phyloP scores from a whole-genome alignment of 371 early-diverging fungal genomes.

The Rhizopus sp. region DNA sequence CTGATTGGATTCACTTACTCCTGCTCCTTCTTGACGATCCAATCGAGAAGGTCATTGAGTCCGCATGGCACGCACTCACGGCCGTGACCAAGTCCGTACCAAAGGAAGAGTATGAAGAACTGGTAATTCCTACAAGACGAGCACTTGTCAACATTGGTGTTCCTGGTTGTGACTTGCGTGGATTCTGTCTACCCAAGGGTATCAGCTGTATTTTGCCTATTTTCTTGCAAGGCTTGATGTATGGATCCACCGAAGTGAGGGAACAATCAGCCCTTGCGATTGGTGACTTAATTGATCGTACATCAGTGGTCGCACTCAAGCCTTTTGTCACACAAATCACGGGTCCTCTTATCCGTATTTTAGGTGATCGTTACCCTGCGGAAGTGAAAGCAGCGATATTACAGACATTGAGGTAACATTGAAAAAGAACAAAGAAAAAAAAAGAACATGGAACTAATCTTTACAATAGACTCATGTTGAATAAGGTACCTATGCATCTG shows the following conservation, averaged over 20 bases:
- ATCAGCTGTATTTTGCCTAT: conserved; percentile 88
- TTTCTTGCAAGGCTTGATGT: conserved; percentile 93
- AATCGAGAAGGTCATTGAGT: conserved; percentile 59
- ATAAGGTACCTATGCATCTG: conserved; percentile 82
- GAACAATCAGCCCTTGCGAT: conserved; percentile 87
- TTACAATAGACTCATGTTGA: conserved; percentile 62
- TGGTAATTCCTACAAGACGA: conserved; percentile 72
- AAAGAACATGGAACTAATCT: background rate
- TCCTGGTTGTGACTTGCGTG: conserved; percentile 73
- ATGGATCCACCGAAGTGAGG: conserved; percentile 81
- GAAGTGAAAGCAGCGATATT: conserved; percentile 92
- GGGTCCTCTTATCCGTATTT: conserved; percentile 96
- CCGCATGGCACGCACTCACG: conserved; percentile 80
- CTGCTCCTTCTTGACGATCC: conserved; percentile 69
- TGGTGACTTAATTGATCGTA: conserved; percentile 78
- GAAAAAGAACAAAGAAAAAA: conserved; percentile 3
- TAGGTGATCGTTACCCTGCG: conserved; percentile 92
- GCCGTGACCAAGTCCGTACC: conserved; percentile 79
- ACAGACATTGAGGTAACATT: conserved; percentile 68
- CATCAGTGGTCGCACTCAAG: conserved; percentile 75
- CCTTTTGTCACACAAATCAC: conserved; percentile 94
- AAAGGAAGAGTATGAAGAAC: conserved; percentile 82
- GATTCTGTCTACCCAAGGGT: conserved; percentile 92
- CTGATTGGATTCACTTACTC: conserved; percentile 84
- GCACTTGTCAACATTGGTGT: conserved; percentile 65